These are phyloP conservation scores for Komagataella ulmi DNA, from an alignment of 805 yeast species.

Conservation along the genomic window DNA sequence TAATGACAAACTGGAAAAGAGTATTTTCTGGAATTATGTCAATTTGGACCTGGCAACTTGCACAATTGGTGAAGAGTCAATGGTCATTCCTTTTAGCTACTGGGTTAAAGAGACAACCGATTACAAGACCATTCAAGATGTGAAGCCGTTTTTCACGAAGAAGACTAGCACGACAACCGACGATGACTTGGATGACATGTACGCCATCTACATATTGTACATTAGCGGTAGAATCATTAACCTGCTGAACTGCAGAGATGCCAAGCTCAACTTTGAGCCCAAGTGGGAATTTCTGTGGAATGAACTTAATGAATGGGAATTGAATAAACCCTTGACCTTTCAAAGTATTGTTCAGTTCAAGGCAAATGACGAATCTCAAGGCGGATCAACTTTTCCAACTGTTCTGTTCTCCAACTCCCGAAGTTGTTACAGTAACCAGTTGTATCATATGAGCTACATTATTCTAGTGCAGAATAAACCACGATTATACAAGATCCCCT, in stretches of 20 bases:
- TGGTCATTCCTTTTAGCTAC: conserved; percentile 15
- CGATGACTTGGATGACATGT: conserved; percentile 7
- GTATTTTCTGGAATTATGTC: conserved; percentile 30
- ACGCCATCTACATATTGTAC: conserved; percentile 23
- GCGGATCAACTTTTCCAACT: conserved; percentile 21
- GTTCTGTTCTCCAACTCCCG: conserved; percentile 21
- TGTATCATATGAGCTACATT: conserved; percentile 25
- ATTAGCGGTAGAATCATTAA: conserved; percentile 22
- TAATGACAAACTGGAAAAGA: conserved; percentile 18
- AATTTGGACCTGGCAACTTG: conserved; percentile 25
- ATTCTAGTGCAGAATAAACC: conserved; percentile 26
- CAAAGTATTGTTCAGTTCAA: conserved; percentile 16
- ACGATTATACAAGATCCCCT: conserved; percentile 15
- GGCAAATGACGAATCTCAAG: conserved; percentile 2
- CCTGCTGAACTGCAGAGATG: conserved; percentile 14
- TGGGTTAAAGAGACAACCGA: conserved; percentile 15
- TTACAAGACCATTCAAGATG: conserved; percentile 9
- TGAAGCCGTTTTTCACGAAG: conserved; percentile 1
- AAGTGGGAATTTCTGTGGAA: conserved; percentile 28
- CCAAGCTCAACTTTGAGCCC: conserved; percentile 15
- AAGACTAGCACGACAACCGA: conserved; percentile 1
- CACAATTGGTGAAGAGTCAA: conserved; percentile 21
- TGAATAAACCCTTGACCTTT: conserved; percentile 20
- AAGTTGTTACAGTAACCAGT: conserved; percentile 22
- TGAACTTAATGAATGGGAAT: conserved; percentile 24